Evolutionary conservation across 257 asterid genomes (phyloP), one percentile per base, ranked within the genome.

Genomic region (Sherardia arvensis): DNA sequence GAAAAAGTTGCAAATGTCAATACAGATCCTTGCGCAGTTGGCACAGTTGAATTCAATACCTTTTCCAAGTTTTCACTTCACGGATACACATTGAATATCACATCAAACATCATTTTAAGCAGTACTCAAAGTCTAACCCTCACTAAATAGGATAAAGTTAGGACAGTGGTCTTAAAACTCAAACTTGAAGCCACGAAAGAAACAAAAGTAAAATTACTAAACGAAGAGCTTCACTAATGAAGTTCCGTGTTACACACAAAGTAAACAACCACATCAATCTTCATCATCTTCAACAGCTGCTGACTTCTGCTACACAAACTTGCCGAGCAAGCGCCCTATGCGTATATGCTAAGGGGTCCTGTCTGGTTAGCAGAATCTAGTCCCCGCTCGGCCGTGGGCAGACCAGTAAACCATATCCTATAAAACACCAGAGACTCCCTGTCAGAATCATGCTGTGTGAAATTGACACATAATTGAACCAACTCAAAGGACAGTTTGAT

Each of bases 281-380:
- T 47, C 68, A 4, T 47, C 23, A n/a, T 49, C 26, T 49, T 43
- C 51, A 43, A 15, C 51, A 28, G 47, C 27, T 45, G 67, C 53
- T 40, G 25, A 66, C 68, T 33, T 20, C 12, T 69, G 8, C 65
- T 21, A 28, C 53, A 66, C 55, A 57, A 58, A n/a, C 43, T 27
- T 49, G 18, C 17, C 71, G 53, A 22, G 47, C 47, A 38, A 38
- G 47, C 45, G 18, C 18, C 26, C 78, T 84, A 88, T 0, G 89
- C 96, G 51, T 80, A 83, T 71, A 87, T 83, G 82, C 96, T 80
- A 62, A 87, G 65, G 3, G 83, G 79, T 45, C 96, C 96, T 8
- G 95, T 62, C 75, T 78, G 87, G 72, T 81, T 84, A 43, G 96
- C 84, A 15, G 96, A 86, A 73, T 81, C 94, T n/a, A 89, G 87